These are phyloP conservation scores for Myochromella boudieri DNA, from an alignment of 768 basidiomycete genomes.

Conservation along the genomic window DNA sequence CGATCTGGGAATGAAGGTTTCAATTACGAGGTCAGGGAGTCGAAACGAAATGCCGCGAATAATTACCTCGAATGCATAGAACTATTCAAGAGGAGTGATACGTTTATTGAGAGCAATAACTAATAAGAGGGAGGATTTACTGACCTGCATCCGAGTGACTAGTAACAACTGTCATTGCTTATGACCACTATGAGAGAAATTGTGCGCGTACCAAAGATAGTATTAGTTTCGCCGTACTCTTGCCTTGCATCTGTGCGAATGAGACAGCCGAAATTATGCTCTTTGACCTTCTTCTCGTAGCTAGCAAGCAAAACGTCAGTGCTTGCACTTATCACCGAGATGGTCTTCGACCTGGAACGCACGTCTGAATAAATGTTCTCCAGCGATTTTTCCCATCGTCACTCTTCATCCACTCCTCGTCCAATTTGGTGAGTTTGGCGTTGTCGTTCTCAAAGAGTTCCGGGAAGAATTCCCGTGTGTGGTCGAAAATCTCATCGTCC, in stretches of 20 bases:
- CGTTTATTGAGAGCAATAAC: neutral
- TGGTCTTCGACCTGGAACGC: too few species aligned
- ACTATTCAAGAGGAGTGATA: constrained; percentile 40
- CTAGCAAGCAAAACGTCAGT: constrained; percentile 32
- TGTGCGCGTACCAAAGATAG: constrained; percentile 75
- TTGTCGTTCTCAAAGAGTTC: constrained; percentile 59
- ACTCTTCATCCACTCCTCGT: constrained; percentile 95
- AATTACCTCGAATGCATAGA: constrained; percentile 87
- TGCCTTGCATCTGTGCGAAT: constrained; percentile 76
- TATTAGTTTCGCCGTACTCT: constrained; percentile 90
- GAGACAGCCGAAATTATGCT: constrained; percentile 96
- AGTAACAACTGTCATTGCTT: constrained; percentile 4
- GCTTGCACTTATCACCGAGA: too few species aligned
- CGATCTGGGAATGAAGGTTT: constrained; percentile 54
- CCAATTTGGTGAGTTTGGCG: constrained; percentile 52
- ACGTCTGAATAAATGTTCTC: constrained; percentile 85
- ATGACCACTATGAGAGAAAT: constrained; percentile 5
- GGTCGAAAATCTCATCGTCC: constrained; percentile 90
- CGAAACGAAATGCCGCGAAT: neutral
- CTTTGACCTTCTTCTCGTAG: constrained; percentile 88
- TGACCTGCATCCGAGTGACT: constrained; percentile 74
- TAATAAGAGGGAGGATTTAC: constrained; percentile 17
- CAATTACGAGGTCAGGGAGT: too few species aligned
- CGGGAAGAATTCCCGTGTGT: constrained; percentile 78
- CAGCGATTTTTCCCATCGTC: constrained; percentile 84